Percentiles rank a stretch among this genome's conserved stretches.
phyloP scores from a whole-genome alignment of 2,329 filamentous ascomycete genomes.

The Talaromyces piceae region DNA sequence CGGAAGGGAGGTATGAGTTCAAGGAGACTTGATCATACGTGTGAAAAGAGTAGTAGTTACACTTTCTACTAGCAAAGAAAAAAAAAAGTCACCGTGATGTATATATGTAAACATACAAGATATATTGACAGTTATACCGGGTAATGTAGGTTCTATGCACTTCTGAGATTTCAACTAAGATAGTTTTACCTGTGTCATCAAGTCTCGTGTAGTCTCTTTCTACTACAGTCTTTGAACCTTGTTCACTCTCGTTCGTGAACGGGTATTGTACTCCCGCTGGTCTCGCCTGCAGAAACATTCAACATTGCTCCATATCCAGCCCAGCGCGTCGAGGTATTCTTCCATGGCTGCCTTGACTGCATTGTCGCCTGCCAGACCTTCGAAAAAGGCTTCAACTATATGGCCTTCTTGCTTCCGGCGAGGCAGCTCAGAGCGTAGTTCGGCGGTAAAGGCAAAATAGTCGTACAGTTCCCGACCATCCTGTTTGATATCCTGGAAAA shows the following conservation, averaged over 20 bases:
- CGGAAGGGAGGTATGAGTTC: constrained; percentile 67
- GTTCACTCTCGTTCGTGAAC: constrained; percentile 3
- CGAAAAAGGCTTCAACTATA: constrained; percentile 25
- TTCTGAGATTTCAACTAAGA: too few relatives aligned
- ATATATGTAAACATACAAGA: too few relatives aligned
- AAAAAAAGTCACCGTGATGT: too few relatives aligned
- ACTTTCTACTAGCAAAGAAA: too few relatives aligned
- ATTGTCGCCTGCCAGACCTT: constrained; percentile 19
- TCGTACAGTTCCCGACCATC: constrained; percentile 15
- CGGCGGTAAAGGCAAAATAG: constrained; percentile 21
- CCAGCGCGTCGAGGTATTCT: constrained; percentile 16
- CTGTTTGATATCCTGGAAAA: constrained; percentile 17
- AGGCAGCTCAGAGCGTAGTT: constrained; percentile 14
- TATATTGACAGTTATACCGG: too few relatives aligned
- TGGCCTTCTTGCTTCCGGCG: constrained; percentile 14
- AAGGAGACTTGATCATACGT: constrained; percentile 57
- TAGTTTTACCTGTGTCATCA: too few relatives aligned
- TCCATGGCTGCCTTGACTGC: constrained; percentile 15
- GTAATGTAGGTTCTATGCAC: too few relatives aligned
- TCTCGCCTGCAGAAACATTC: constrained; percentile 4
- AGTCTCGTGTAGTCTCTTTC: too few relatives aligned
- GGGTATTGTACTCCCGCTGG: background rate
- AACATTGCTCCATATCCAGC: constrained; percentile 23
- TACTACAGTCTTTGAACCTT: background rate
- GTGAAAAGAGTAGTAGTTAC: too few relatives aligned